phyloP scores from a whole-genome alignment of 352 stramenopile genomes.

The Globisporangium camurandrum region DNA sequence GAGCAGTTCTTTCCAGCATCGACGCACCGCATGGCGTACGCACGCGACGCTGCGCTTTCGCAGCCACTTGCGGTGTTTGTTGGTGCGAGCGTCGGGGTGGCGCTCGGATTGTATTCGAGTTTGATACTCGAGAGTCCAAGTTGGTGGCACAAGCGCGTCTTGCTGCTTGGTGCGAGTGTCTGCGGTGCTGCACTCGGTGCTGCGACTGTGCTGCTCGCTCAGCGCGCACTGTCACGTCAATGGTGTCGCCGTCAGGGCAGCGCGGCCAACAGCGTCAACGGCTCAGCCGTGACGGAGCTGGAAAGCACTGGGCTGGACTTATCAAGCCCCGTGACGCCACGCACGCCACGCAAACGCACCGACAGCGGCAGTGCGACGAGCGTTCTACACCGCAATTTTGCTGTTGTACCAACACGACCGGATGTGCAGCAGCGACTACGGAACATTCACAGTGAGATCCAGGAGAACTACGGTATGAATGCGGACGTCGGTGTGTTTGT shows the following conservation, averaged over 20 bases:
- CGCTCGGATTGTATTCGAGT: conserved; percentile 23
- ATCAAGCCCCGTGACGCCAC: conserved; percentile 21
- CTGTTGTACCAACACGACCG: conserved; percentile 29
- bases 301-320: conserved; percentile 27
- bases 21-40: conserved; percentile 23
- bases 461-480: conserved; percentile 35
- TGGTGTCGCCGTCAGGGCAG: conserved; percentile 9
- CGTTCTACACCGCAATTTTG: conserved; percentile 17
- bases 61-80: conserved; percentile 25
- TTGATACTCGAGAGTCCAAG: too few species aligned
- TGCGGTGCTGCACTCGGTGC: conserved; percentile 23
- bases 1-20: conserved; percentile 29
- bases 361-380: neutral
- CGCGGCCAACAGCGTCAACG: conserved; percentile 11
- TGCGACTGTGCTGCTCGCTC: conserved; percentile 14
- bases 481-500: conserved; percentile 36
- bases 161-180: conserved; percentile 21
- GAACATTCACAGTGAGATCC: conserved; percentile 36
- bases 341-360: conserved; percentile 27
- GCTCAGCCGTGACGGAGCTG: conserved; percentile 31
- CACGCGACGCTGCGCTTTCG: conserved; percentile 22
- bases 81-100: conserved; percentile 20
- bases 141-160: conserved; percentile 31
- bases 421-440: conserved; percentile 24
- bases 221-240: conserved; percentile 4